A percentile compares a stretch with the other conserved stretches of the same genome.
Evolutionary conservation across 2,329 filamentous ascomycete genomes (phyloP).

Genomic region (Myotisia sp.): DNA sequence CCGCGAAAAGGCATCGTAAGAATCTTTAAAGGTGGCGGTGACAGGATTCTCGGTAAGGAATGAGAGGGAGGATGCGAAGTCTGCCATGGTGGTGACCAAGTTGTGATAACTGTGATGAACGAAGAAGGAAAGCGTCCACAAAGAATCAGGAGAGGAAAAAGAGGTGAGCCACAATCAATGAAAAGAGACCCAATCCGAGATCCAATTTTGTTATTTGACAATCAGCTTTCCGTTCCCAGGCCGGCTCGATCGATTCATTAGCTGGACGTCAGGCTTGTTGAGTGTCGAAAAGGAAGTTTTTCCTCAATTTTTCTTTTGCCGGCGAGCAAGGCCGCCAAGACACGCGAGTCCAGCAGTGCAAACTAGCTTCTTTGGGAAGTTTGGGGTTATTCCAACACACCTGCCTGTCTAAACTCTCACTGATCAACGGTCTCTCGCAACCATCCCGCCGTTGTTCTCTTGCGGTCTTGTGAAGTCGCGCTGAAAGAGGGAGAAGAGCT

Average conservation of each 20-base stretch:
- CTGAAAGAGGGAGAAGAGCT: too few species aligned
- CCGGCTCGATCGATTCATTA: neutral
- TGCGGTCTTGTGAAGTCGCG: too few species aligned
- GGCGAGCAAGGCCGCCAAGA: neutral
- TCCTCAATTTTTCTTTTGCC: conserved; percentile 4
- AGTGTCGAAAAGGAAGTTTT: conserved; percentile 2
- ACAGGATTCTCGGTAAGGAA: conserved; percentile 63
- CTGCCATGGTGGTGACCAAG: conserved; percentile 24
- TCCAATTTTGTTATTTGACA: conserved; percentile 1
- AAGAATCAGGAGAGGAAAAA: neutral
- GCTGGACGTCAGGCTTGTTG: neutral
- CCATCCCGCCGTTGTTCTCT: too few species aligned
- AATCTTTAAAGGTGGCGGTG: conserved; percentile 55
- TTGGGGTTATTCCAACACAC: too few species aligned
- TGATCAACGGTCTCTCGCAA: too few species aligned
- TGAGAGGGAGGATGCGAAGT: conserved; percentile 39
- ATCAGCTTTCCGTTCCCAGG: conserved; percentile 1
- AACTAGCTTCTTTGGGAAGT: conserved; percentile 2
- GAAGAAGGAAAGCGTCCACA: neutral
- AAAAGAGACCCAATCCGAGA: neutral
- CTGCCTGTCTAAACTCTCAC: too few species aligned
- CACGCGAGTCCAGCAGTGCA: neutral
- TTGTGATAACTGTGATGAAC: neutral
- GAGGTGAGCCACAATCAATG: neutral
- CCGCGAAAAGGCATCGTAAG: conserved; percentile 67